Percentiles rank a stretch among this genome's conserved stretches.
phyloP scores from a whole-genome alignment of 495 filamentous ascomycete species.

The Neurospora sp. region DNA sequence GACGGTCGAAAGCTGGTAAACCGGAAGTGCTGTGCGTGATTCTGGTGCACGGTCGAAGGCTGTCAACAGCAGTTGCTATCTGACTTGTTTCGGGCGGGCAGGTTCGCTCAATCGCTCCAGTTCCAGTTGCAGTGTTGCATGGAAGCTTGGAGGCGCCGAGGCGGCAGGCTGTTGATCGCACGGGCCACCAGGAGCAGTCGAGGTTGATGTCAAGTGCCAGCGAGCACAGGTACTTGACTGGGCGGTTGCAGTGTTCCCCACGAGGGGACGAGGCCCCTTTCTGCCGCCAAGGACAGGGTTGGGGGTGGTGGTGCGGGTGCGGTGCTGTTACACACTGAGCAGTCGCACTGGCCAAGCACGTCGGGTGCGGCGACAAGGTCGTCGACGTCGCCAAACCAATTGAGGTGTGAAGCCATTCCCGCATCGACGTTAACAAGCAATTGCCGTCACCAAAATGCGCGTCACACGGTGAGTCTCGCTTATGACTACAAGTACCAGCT shows the following conservation, averaged over 20 bases:
- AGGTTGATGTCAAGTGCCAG: background rate
- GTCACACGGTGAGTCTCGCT: constrained; percentile 27
- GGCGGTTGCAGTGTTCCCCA: background rate
- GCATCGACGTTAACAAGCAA: constrained; percentile 13
- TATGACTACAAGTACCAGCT: constrained; percentile 19
- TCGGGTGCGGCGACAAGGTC: background rate
- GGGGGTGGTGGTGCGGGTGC: background rate
- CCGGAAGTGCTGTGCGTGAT: background rate
- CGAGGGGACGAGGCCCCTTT: background rate
- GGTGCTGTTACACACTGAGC: background rate
- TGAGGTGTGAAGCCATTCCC: background rate
- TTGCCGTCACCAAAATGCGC: constrained; percentile 30
- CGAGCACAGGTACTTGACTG: background rate
- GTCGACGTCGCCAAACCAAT: background rate
- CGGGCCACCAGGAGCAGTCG: background rate
- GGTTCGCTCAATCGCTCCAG: background rate
- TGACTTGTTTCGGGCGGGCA: background rate
- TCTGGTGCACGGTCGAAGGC: background rate
- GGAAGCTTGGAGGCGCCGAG: background rate
- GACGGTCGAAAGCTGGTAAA: background rate
- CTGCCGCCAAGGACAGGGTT: background rate
- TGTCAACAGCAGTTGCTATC: background rate
- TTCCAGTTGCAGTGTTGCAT: background rate
- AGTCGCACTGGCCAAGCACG: background rate
- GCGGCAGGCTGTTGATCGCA: background rate